Base-by-base conservation (phyloP, 495 filamentous ascomycete species). In the Xylaria sp. region DNA sequence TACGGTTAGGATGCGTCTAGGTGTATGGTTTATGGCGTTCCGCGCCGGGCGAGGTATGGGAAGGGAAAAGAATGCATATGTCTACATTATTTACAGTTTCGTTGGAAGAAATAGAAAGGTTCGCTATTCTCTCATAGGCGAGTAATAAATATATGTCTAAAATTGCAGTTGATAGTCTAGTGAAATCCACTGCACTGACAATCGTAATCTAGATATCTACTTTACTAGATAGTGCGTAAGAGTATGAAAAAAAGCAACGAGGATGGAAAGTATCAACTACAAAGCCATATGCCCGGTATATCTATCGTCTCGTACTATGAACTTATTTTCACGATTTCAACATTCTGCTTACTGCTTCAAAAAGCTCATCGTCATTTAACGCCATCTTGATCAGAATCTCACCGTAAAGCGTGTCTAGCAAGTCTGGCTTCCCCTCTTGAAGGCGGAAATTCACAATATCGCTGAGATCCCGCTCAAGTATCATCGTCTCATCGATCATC, bases 311-410 rank as follows among this genome's bases (percentile, higher is more conserved):
- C 24, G 29, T 33, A 65, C 24, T 26, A 46, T 52, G 52, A 31
- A 7, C 29, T n/a, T 14, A 11, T 15, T 3, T 62, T 64, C 8
- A 64, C 21, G 52, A 57, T 69, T 67, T 50, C 67, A 75, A 40
- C 17, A 70, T 69, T 50, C 21, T 53, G 19, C 24, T 15, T 12
- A 73, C 61, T 33, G 68, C 58, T 61, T 73, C 61, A 5, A 72
- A 69, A 5, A 76, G 41, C 15, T 62, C 53, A 26, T 67, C 55
- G n/a, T 74, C 69, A 17, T 19, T 53, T 7, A 65, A n/a, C 0
- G 71, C 63, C 66, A 74, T 58, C 9, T 72, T 74, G 14, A 78
- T 58, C 1, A 78, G 63, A 9, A 78, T 40, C 29, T 78, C 76
- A 40, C 70, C 71, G 5, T 69, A 59, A 5, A 75, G 67, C 5